Evolutionary conservation across 495 filamentous ascomycete species (phyloP).

Genomic region (Oleoguttula mirabilis): DNA sequence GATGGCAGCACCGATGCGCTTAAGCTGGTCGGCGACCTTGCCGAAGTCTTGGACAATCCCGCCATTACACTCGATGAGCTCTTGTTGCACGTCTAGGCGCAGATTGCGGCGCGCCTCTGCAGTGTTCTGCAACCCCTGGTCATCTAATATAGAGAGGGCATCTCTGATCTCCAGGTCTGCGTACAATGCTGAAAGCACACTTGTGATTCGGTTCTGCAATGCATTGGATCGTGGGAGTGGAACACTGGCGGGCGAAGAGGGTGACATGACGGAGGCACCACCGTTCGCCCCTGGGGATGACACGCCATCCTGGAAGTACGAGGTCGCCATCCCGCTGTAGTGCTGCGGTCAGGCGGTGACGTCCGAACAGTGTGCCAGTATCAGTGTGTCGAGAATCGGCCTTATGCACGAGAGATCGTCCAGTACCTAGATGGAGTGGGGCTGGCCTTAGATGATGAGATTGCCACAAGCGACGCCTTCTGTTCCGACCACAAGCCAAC

Average conservation of each 20-base stretch:
- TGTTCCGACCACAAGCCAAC: no score
- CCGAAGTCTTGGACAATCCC: conserved; percentile 85
- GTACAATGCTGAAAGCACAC: conserved; percentile 82
- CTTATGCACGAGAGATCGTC: no score
- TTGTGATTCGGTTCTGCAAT: conserved; percentile 63
- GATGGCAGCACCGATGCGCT: conserved; percentile 70
- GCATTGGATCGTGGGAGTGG: conserved; percentile 27
- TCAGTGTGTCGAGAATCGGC: no score
- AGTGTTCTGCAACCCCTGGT: conserved; percentile 58
- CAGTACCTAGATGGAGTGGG: no score
- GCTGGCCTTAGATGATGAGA: no score
- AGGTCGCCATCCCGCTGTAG: conserved; percentile 2
- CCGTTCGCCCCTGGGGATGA: background rate
- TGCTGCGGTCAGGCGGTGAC: no score
- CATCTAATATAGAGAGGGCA: conserved; percentile 65
- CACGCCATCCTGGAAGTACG: conserved; percentile 3
- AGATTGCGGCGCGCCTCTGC: conserved; percentile 68
- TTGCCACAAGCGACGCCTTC: no score
- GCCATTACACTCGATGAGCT: conserved; percentile 87
- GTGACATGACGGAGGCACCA: conserved; percentile 1
- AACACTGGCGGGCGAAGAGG: background rate
- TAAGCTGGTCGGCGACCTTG: conserved; percentile 85
- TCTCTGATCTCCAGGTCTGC: conserved; percentile 85
- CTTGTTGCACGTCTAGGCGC: conserved; percentile 75
- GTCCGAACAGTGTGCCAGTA: no score